These are phyloP conservation scores for Fusarium pilosicola DNA, from an alignment of 2,329 filamentous ascomycete species.

Conservation along the genomic window DNA sequence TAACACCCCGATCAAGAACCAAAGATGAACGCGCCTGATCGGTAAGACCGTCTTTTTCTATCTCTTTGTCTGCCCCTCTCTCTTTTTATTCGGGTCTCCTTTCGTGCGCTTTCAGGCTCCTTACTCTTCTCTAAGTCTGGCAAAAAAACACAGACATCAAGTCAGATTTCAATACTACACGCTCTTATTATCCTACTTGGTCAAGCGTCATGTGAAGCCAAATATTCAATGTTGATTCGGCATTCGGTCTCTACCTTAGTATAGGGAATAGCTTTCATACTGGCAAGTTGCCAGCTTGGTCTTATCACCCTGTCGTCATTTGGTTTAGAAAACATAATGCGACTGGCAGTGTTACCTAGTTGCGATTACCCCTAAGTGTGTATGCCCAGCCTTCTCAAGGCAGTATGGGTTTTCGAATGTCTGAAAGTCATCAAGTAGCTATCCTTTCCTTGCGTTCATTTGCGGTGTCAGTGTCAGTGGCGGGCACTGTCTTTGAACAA, in stretches of 20 bases:
- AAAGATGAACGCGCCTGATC: conserved; percentile 67
- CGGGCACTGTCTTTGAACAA: background rate
- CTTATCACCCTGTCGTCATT: background rate
- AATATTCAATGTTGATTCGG: background rate
- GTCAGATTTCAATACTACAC: background rate
- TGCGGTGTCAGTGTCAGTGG: conserved; percentile 24
- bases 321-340: background rate
- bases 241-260: background rate
- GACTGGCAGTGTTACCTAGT: background rate
- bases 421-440: background rate
- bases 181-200: background rate
- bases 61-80: background rate
- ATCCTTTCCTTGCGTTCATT: background rate
- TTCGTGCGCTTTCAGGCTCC: background rate
- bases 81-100: background rate
- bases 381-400: background rate
- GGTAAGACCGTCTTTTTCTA: conserved; percentile 52
- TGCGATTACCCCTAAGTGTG: background rate
- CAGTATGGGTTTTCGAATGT: background rate
- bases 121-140: background rate
- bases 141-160: background rate
- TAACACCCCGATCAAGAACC: conserved; percentile 1
- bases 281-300: background rate
- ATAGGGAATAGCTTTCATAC: too few species aligned
- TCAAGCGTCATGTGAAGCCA: background rate